Base-by-base conservation (phyloP, 139 green algal species). In the Closterium sp. region DNA sequence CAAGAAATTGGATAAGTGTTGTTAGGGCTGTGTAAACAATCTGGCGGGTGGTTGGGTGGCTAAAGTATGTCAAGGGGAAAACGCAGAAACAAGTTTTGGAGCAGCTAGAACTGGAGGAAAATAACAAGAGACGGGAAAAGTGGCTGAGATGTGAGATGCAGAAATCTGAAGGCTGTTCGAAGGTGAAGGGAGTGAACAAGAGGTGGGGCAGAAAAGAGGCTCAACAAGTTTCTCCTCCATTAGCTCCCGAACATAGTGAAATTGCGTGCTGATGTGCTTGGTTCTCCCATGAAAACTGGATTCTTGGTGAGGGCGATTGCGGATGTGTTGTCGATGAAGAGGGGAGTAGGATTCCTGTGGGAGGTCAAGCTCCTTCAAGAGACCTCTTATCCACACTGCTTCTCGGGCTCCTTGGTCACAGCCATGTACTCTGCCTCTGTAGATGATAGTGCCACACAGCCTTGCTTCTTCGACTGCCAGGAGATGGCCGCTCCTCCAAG, bases 341-440 rank as follows among this genome's bases (percentile, higher is more conserved):
- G 21, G 6, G 43, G 43, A 23, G 43, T 69, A 2, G 43, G 43
- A 16, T 16, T 69, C 43, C 23, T 69, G 43, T 69, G 43, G 43
- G 43, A 69, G 43, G 43, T 69, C 43, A 69, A 69, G 43, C 10
- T 69, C 43, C 43, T 69, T 69, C 43, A 69, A 69, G 4, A 69
- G 43, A 25, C 43, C 43, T 69, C 43, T 69, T 69, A 69, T 69
- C 43, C 43, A 25, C 43, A 69, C 43, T 69, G 9, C 43, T 69
- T 69, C 9, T 69, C 43, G 43, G 43, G 43, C 43, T 69, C 43
- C 9, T 69, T 69, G 43, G 43, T 69, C 43, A 16, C 43, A 33
- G 86, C 86, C 86, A 81, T 89, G 33, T 90, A 90, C 33, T 84
- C 87, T 32, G 87, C 87, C 87, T 90, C 87, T 16, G 81, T 34